These are phyloP conservation scores for Boeremia lycopersici DNA, from an alignment of 2,329 filamentous ascomycete genomes.

Conservation along the genomic window DNA sequence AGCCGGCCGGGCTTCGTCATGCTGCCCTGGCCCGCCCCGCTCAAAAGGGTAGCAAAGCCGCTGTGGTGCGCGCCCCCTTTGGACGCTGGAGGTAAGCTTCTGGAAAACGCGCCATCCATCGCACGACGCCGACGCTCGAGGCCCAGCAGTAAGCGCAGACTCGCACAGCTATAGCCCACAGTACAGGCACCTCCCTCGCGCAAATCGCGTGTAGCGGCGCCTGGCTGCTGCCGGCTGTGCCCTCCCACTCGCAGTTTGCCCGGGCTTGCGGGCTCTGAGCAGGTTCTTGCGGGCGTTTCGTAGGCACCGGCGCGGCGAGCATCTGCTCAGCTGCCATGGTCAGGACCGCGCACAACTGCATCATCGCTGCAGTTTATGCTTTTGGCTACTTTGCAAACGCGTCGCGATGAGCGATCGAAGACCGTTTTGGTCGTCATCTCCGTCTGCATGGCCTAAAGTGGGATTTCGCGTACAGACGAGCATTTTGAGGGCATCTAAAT, in stretches of 20 bases:
- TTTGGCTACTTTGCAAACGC: constrained; percentile 17
- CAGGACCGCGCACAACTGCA: constrained; percentile 17
- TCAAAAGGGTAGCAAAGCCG: constrained; percentile 43
- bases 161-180: not conserved
- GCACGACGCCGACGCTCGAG: constrained; percentile 28
- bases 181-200: constrained; percentile 15
- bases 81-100: constrained; percentile 40
- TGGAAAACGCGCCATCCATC: constrained; percentile 38
- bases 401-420: constrained; percentile 31
- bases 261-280: constrained; percentile 27
- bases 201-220: constrained; percentile 16
- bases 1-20: constrained; percentile 8
- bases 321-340: constrained; percentile 39
- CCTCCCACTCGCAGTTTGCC: constrained; percentile 22
- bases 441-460: constrained; percentile 35
- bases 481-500: constrained; percentile 36
- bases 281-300: constrained; percentile 32
- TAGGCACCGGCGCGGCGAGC: constrained; percentile 7
- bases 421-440: constrained; percentile 42
- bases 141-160: constrained; percentile 30
- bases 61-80: constrained; percentile 37
- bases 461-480: constrained; percentile 16
- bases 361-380: constrained; percentile 30
- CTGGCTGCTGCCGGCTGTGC: constrained; percentile 13
- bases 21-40: constrained; percentile 29